Percentiles rank a stretch among this genome's conserved stretches.
Evolutionary conservation across 805 yeast genomes (phyloP).

Genomic region (Candida jianshihensis): DNA sequence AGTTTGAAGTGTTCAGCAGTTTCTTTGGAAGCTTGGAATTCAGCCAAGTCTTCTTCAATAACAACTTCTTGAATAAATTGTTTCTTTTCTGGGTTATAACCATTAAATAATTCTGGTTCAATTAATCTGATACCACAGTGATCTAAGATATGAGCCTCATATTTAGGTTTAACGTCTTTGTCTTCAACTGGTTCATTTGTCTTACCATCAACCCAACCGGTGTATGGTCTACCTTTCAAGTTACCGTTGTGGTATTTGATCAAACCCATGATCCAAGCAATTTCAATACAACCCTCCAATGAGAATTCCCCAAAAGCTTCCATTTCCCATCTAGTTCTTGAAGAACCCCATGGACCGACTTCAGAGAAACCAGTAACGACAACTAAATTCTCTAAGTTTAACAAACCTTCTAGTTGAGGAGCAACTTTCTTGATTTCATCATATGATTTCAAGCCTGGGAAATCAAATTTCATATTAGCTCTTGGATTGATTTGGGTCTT

Average conservation of each 20-base stretch:
- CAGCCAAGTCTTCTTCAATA: slow-evolving; percentile 92
- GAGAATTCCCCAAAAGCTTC: slow-evolving; percentile 93
- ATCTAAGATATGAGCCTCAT: slow-evolving; percentile 80
- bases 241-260: slow-evolving; percentile 92
- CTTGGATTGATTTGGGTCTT: slow-evolving; percentile 81
- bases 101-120: slow-evolving; percentile 91
- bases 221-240: slow-evolving; percentile 82
- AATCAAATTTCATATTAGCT: slow-evolving; percentile 88
- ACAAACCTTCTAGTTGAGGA: slow-evolving; percentile 79
- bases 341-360: slow-evolving; percentile 99
- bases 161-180: slow-evolving; percentile 84
- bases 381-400: slow-evolving; percentile 85
- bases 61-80: slow-evolving; percentile 92
- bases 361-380: slow-evolving; percentile 98
- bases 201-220: slow-evolving; percentile 98
- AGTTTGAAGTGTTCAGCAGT: slow-evolving; percentile 91
- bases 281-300: slow-evolving; percentile 94
- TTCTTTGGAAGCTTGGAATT: slow-evolving; percentile 91
- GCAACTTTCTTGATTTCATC: slow-evolving; percentile 61
- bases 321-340: slow-evolving; percentile 99
- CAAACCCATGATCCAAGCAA: slow-evolving; percentile 99
- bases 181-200: slow-evolving; percentile 91
- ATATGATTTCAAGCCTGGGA: slow-evolving; percentile 82
- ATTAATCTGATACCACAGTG: slow-evolving; percentile 96
- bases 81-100: slow-evolving; percentile 93